Evolutionary conservation across 306 rosid species (phyloP).

Genomic region (Fragaria iinumae): DNA sequence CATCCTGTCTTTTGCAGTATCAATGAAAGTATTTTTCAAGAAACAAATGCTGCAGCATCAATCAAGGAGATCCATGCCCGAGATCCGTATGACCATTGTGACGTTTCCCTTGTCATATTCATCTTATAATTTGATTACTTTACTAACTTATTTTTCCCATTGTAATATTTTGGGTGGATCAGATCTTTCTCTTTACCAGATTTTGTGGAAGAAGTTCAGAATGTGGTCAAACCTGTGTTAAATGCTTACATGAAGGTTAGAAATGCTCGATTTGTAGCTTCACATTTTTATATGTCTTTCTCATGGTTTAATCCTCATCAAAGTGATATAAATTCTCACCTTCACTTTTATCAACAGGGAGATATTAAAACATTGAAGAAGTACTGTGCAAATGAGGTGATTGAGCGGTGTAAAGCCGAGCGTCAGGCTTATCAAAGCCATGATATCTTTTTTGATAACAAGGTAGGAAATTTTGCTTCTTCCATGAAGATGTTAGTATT

Average conservation of each 20-base stretch:
- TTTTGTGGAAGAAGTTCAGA: slow-evolving; percentile 80
- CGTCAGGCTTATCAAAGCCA: slow-evolving; percentile 59
- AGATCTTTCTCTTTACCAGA: slow-evolving; percentile 83
- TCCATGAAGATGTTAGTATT: background rate
- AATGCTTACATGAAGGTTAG: slow-evolving; percentile 76
- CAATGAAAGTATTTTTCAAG: slow-evolving; percentile 82
- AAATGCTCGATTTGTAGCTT: slow-evolving; percentile 13
- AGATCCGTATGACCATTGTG: slow-evolving; percentile 68
- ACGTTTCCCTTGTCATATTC: slow-evolving; percentile 19
- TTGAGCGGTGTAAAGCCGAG: slow-evolving; percentile 94
- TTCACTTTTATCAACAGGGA: slow-evolving; percentile 48
- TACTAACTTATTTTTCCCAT: slow-evolving; percentile 3
- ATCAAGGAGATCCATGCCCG: slow-evolving; percentile 79
- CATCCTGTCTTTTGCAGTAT: slow-evolving; percentile 49
- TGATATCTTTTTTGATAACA: slow-evolving; percentile 83
- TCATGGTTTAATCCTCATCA: background rate
- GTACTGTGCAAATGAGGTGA: slow-evolving; percentile 72
- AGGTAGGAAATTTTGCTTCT: slow-evolving; percentile 43
- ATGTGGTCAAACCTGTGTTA: slow-evolving; percentile 83
- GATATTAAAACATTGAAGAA: slow-evolving; percentile 73
- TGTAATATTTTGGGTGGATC: slow-evolving; percentile 19
- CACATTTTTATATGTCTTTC: background rate
- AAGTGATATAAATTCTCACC: slow-evolving; percentile 24
- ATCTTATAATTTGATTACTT: slow-evolving; percentile 14
- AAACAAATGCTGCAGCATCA: slow-evolving; percentile 84